Evolutionary conservation across 495 filamentous ascomycete genomes (phyloP).

Genomic region (Annulohypoxylon maeteangense): DNA sequence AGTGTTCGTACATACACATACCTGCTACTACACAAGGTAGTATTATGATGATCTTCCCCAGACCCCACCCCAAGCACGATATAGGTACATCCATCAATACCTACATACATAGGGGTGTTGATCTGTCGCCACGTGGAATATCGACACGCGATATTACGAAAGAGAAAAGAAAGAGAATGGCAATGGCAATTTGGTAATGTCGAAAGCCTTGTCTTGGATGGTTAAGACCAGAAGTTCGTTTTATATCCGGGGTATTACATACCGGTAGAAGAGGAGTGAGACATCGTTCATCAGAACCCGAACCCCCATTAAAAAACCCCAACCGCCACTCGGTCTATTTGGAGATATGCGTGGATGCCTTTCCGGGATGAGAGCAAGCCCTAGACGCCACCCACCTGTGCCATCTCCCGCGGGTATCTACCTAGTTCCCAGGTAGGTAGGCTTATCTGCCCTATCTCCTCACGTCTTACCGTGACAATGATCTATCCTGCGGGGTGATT

Average conservation of each 20-base stretch:
- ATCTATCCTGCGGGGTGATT: background rate
- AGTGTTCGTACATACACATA: background rate
- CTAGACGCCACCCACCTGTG: constrained; percentile 13
- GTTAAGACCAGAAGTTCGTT: no score
- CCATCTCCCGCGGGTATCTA: background rate
- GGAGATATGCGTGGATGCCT: background rate
- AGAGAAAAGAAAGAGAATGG: background rate
- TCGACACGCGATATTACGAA: background rate
- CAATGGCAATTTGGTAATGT: no score
- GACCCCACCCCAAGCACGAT: constrained; percentile 15
- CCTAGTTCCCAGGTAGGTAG: background rate
- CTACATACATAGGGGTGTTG: background rate
- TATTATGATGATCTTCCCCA: constrained; percentile 20
- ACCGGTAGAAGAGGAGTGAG: background rate
- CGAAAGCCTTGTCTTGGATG: no score
- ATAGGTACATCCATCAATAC: background rate
- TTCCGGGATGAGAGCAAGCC: background rate
- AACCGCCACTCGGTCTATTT: background rate
- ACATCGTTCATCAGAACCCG: background rate
- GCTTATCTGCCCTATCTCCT: constrained; percentile 30
- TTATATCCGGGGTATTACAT: background rate
- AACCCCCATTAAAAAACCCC: no score
- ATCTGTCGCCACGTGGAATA: constrained; percentile 8
- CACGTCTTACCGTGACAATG: background rate
- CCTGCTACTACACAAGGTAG: no score